A percentile compares a stretch with the other conserved stretches of the same genome.
phyloP scores from a whole-genome alignment of 1,139 yeast genomes.

The Hemisphaericaspora subhashii region DNA sequence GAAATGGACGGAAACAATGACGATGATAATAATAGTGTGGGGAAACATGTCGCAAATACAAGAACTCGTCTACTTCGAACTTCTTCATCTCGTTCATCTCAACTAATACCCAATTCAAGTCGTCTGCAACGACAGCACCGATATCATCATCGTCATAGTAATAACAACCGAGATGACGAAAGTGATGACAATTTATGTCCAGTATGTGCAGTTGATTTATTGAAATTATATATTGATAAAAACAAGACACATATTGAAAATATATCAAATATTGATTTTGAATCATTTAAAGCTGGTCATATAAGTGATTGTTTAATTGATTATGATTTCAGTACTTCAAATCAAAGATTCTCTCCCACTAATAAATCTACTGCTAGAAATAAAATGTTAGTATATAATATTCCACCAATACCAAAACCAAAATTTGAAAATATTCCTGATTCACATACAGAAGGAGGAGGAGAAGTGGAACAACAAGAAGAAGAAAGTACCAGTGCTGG shows the following conservation, averaged over 20 bases:
- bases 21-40: slow-evolving; percentile 20
- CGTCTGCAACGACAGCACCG: slow-evolving; percentile 11
- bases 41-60: slow-evolving; percentile 21
- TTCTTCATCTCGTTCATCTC: not conserved
- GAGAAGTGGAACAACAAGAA: slow-evolving; percentile 4
- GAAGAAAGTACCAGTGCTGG: no score
- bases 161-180: slow-evolving; percentile 18
- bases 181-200: slow-evolving; percentile 45
- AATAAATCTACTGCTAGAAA: slow-evolving; percentile 45
- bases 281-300: slow-evolving; percentile 60
- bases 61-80: not conserved
- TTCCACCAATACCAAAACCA: slow-evolving; percentile 57
- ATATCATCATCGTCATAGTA: no score
- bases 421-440: slow-evolving; percentile 36
- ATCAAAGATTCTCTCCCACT: slow-evolving; percentile 41
- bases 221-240: slow-evolving; percentile 47
- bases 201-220: slow-evolving; percentile 52
- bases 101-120: slow-evolving; percentile 2
- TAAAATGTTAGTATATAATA: slow-evolving; percentile 81
- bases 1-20: slow-evolving; percentile 1
- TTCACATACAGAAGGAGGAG: slow-evolving; percentile 2
- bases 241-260: slow-evolving; percentile 18
- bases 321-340: slow-evolving; percentile 68
- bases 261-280: slow-evolving; percentile 33
- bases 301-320: slow-evolving; percentile 65